phyloP scores from a whole-genome alignment of 176 grass and related monocot species.

The Calamus simplicifolius region DNA sequence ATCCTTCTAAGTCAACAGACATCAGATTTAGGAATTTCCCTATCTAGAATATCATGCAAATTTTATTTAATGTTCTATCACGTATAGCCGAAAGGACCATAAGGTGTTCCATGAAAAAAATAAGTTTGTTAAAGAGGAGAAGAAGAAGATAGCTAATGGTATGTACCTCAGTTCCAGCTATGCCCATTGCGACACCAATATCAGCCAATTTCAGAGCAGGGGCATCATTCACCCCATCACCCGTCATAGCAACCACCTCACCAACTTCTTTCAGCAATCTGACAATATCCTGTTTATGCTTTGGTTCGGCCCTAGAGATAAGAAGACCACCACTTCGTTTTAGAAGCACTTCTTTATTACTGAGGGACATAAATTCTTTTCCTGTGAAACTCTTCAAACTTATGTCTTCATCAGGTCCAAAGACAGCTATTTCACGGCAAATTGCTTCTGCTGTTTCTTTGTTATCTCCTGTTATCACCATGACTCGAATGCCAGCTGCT shows the following conservation, averaged over 20 bases:
- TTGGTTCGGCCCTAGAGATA: constrained; percentile 90
- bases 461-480: constrained; percentile 99
- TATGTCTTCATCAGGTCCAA: constrained; percentile 68
- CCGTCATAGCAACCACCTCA: constrained; percentile 2
- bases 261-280: constrained; percentile 28
- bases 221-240: constrained; percentile 85
- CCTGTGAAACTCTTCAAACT: constrained; percentile 72
- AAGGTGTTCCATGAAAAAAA: neutral
- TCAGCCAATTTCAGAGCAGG: constrained; percentile 4
- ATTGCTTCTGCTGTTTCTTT: constrained; percentile 99
- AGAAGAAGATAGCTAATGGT: neutral
- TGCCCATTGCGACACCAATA: constrained; percentile 7
- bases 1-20: too few species aligned
- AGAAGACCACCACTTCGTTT: constrained; percentile 67
- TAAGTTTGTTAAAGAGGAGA: neutral
- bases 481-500: constrained; percentile 88
- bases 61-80: too few species aligned
- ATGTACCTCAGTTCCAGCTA: constrained; percentile 41
- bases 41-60: too few species aligned
- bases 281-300: constrained; percentile 98
- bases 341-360: constrained; percentile 61
- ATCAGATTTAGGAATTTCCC: too few species aligned
- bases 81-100: too few species aligned
- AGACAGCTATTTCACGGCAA: constrained; percentile 87
- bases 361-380: constrained; percentile 71